Evolutionary conservation across 805 yeast species (phyloP).

Genomic region (Hanseniaspora meyeri): DNA sequence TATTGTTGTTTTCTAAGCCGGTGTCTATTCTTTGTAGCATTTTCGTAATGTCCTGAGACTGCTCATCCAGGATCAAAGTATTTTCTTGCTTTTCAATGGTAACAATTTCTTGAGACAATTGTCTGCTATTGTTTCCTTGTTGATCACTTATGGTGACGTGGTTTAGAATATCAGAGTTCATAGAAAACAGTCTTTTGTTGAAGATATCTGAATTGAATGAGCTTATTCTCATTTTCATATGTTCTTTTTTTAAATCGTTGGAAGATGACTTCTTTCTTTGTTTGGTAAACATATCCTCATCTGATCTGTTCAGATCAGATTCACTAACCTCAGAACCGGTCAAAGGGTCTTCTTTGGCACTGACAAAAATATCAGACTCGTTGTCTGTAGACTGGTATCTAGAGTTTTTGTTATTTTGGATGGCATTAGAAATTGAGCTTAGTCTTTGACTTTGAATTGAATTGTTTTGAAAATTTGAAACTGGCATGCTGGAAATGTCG

Average conservation of each 20-base stretch:
- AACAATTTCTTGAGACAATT: not conserved
- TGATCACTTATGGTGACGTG: constrained; percentile 1
- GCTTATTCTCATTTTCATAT: not conserved
- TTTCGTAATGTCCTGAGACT: not conserved
- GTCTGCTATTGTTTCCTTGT: constrained; percentile 4
- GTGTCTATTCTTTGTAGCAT: not conserved
- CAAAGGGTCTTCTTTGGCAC: constrained; percentile 1
- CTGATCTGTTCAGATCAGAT: not conserved
- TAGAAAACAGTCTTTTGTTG: not conserved
- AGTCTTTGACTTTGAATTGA: not conserved
- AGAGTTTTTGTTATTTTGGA: not conserved
- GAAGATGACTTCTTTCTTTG: not conserved
- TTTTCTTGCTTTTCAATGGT: not conserved
- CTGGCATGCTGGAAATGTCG: not conserved
- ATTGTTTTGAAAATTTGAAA: not conserved
- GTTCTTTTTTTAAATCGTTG: not conserved
- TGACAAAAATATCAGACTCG: not conserved
- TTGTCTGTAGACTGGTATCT: constrained; percentile 1
- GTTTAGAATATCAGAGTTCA: constrained; percentile 1
- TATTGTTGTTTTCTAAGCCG: not conserved
- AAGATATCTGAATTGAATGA: not conserved
- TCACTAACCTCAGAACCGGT: not conserved
- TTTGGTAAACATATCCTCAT: not conserved
- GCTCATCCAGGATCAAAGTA: not conserved
- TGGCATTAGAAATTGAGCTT: not conserved